Evolutionary conservation across 2,329 filamentous ascomycete species (phyloP), one percentile per base, ranked within the genome.

Genomic region (Aspergillus phoenicis): DNA sequence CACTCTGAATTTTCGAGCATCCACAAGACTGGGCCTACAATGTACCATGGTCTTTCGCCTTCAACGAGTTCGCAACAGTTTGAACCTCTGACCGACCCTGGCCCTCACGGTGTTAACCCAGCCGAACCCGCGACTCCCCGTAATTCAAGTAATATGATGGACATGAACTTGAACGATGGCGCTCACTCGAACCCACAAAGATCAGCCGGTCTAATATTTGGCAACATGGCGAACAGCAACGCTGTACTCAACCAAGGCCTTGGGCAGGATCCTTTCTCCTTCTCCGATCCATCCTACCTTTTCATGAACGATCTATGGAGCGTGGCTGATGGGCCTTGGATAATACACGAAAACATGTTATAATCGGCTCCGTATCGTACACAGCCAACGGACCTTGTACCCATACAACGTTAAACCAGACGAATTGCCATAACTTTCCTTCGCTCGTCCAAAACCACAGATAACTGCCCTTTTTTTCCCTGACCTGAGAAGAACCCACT

Each of bases 271-370:
- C 8, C 41, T 15, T 22, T 47, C 3, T 17, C 11, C 17, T 36
- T 36, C 33, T 5, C 33, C 33, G 33, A 36, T 36, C 33, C 33
- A 5, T 64, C 65, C 4, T 62, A 69, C 43, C 61, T 54, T 2
- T 65, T 63, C 26, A 61, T 58, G n/a, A 64, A 55, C 22, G 51
- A 39, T 43, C 39, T 52, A 28, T 74, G 72, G 72, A 74, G 69
- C 61, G 68, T 74, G 7, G 72, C 72, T 20, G 72, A 75, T 64
- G 71, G 70, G 2, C 72, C 72, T 8, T 74, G 72, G 72, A 66
- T 73, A 57, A 72, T 75, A 22, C 67, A 73, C 45, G 72, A 67
- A 2, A 67, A 71, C 52, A 36, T 36, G 33, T 15, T 36, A 2
- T 36, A 36, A 36, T 13, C 5, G 33, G 11, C 11, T 15, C 11